These are phyloP conservation scores for Kazachstania sp. DNA, from an alignment of 1,139 yeast species.

Conservation along the genomic window DNA sequence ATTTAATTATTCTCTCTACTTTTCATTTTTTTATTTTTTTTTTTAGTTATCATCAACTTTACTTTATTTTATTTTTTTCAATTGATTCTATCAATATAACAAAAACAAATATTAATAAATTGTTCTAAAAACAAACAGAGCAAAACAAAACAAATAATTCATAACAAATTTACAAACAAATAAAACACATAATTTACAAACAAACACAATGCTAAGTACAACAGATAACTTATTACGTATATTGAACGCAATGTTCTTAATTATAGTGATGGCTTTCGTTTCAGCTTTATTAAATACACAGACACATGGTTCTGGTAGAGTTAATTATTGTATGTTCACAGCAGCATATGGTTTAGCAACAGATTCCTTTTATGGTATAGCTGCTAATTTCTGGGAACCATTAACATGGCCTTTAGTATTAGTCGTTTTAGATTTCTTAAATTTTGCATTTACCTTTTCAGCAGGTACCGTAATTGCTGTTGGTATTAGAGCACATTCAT, in stretches of 20 bases:
- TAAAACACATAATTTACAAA: neutral
- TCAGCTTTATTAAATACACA: slow-evolving; percentile 76
- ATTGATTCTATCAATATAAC: neutral
- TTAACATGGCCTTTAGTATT: slow-evolving; percentile 83
- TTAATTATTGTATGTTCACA: slow-evolving; percentile 79
- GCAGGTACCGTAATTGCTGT: slow-evolving; percentile 94
- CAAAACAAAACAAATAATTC: neutral
- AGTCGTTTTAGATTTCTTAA: slow-evolving; percentile 71
- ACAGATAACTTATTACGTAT: slow-evolving; percentile 71
- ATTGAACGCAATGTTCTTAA: slow-evolving; percentile 64
- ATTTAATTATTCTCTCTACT: too few relatives aligned
- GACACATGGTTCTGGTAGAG: slow-evolving; percentile 56
- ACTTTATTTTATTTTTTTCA: neutral
- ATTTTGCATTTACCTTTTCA: slow-evolving; percentile 84
- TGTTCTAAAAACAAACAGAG: neutral
- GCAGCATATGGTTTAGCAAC: slow-evolving; percentile 78
- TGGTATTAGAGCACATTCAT: slow-evolving; percentile 77
- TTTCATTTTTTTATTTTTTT: too few relatives aligned
- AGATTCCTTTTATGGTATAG: slow-evolving; percentile 68
- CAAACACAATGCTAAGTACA: slow-evolving; percentile 34
- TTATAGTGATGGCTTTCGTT: slow-evolving; percentile 73
- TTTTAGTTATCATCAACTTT: neutral
- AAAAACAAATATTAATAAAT: neutral
- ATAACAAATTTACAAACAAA: neutral
- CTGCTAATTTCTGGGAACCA: slow-evolving; percentile 68